Conservation (phyloP, 2,329 filamentous ascomycete species). For the Pyricularia grisea region DNA sequence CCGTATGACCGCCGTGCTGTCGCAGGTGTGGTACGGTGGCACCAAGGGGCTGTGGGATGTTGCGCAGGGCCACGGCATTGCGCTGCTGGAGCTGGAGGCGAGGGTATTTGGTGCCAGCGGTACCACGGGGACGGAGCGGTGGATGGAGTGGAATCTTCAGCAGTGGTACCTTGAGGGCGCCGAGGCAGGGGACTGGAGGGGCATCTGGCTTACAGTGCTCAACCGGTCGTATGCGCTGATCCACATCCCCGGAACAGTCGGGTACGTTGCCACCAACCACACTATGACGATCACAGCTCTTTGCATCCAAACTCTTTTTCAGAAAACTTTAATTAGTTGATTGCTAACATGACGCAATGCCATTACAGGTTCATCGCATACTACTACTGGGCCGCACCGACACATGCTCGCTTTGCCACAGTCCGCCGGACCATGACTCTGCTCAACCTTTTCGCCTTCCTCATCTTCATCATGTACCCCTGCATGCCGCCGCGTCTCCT, state of each 20-base stretch:
- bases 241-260: conserved; percentile 39
- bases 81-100: conserved; percentile 30
- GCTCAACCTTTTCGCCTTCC: conserved; percentile 50
- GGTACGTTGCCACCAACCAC: conserved; percentile 17
- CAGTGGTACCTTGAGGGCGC: conserved; percentile 31
- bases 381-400: conserved; percentile 49
- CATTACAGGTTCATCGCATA: conserved; percentile 47
- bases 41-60: conserved; percentile 33
- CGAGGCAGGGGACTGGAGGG: conserved; percentile 22
- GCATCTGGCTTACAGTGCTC: conserved; percentile 29
- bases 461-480: conserved; percentile 53
- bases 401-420: conserved; percentile 23
- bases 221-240: conserved; percentile 40
- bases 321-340: not conserved
- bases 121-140: conserved; percentile 21
- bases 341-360: not conserved
- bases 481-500: conserved; percentile 55
- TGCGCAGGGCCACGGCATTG: conserved; percentile 32
- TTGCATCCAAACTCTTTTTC: not conserved
- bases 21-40: conserved; percentile 40
- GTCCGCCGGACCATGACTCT: conserved; percentile 38
- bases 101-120: conserved; percentile 14
- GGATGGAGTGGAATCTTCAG: conserved; percentile 33
- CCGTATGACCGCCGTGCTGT: conserved; percentile 43
- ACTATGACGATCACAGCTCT: not conserved